Conservation (phyloP, 345 rosid genomes). For the Nephelium lappaceum region DNA sequence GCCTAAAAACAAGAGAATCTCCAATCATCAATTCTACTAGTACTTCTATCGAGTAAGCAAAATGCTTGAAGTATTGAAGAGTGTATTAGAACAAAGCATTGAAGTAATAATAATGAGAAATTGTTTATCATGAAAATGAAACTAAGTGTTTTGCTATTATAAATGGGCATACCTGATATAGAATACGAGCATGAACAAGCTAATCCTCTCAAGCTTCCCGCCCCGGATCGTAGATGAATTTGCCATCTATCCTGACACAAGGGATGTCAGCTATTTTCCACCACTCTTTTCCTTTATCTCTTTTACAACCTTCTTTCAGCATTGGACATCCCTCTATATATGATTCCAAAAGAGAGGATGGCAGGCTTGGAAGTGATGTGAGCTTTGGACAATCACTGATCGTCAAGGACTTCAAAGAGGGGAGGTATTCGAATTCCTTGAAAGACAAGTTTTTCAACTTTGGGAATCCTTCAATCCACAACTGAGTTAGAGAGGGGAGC, state of each 20-base stretch:
- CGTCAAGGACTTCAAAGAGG: neutral
- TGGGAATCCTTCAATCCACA: neutral
- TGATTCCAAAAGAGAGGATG: neutral
- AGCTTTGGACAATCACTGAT: neutral
- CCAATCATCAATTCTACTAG: too few relatives aligned
- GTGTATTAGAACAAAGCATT: too few relatives aligned
- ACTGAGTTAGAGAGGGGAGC: neutral
- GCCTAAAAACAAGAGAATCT: too few relatives aligned
- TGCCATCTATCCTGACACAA: neutral
- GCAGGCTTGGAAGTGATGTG: neutral
- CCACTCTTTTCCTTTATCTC: neutral
- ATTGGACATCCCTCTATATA: neutral
- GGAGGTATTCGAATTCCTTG: neutral
- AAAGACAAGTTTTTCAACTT: neutral
- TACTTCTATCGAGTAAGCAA: too few relatives aligned
- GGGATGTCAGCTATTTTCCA: neutral
- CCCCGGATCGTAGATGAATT: neutral
- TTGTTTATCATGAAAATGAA: too few relatives aligned
- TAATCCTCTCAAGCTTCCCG: too few relatives aligned
- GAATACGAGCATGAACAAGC: too few relatives aligned
- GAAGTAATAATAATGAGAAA: too few relatives aligned
- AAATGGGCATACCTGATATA: too few relatives aligned
- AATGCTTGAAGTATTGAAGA: too few relatives aligned
- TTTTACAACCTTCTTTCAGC: neutral
- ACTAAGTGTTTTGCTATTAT: too few relatives aligned